A percentile compares a stretch with the other conserved stretches of the same genome.
Evolutionary conservation across 129 eudicot species (phyloP).

Genomic region (Pittosporum tobira): DNA sequence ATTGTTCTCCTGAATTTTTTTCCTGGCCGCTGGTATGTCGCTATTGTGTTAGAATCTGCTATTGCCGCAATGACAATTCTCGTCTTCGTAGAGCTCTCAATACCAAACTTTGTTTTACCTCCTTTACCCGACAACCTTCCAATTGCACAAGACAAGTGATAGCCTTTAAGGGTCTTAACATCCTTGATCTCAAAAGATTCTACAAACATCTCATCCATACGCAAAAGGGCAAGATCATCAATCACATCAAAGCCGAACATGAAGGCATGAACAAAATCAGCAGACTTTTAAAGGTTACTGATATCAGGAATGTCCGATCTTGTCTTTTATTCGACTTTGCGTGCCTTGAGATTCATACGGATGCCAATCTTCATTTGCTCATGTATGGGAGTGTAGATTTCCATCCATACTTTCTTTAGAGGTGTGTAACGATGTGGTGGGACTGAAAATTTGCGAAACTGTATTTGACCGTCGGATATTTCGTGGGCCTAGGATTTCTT

Average conservation of each 20-base stretch:
- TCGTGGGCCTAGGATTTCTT: slow-evolving; percentile 48
- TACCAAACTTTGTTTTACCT: slow-evolving; percentile 63
- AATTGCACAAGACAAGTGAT: slow-evolving; percentile 63
- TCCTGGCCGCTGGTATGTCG: too few species aligned
- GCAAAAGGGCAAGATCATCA: slow-evolving; percentile 56
- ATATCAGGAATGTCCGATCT: slow-evolving; percentile 68
- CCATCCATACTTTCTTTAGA: slow-evolving; percentile 69
- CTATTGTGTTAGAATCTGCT: too few species aligned
- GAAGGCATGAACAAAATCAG: slow-evolving; percentile 76
- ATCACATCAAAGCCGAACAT: slow-evolving; percentile 65
- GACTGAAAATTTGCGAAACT: slow-evolving; percentile 54
- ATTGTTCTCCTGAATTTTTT: too few species aligned
- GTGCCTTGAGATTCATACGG: slow-evolving; percentile 67
- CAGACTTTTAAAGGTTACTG: slow-evolving; percentile 68
- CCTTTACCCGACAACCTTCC: slow-evolving; percentile 76
- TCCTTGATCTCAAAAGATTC: slow-evolving; percentile 79
- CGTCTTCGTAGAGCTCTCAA: slow-evolving; percentile 71
- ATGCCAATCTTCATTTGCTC: slow-evolving; percentile 73
- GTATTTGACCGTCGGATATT: slow-evolving; percentile 48
- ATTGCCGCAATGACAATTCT: slow-evolving; percentile 75
- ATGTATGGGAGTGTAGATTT: slow-evolving; percentile 52
- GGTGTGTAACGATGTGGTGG: slow-evolving; percentile 68
- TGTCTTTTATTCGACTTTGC: slow-evolving; percentile 61
- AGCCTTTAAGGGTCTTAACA: slow-evolving; percentile 62
- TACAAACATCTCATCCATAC: slow-evolving; percentile 72